Evolutionary conservation across 1,284 basidiomycete genomes (phyloP).

Genomic region (Rhodotorula sp.): DNA sequence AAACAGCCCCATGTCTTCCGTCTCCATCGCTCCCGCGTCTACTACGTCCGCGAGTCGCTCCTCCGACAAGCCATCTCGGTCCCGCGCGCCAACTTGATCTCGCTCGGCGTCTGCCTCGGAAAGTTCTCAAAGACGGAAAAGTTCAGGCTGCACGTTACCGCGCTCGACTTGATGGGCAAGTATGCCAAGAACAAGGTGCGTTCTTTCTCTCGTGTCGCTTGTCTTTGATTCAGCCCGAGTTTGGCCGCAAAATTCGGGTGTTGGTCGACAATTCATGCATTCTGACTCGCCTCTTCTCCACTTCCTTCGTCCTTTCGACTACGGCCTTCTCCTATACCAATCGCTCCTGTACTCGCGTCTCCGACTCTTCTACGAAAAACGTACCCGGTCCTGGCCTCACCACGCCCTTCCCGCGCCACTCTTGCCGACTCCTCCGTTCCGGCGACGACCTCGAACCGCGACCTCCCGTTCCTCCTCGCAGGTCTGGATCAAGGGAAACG

Average conservation of each 20-base stretch:
- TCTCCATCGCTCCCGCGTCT: conserved; percentile 59
- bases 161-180: conserved; percentile 88
- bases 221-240: background rate
- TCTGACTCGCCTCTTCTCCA: background rate
- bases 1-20: conserved; percentile 47
- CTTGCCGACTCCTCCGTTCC: background rate
- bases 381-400: background rate
- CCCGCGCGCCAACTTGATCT: conserved; percentile 86
- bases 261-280: no score
- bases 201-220: background rate
- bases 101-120: conserved; percentile 93
- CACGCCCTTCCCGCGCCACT: background rate
- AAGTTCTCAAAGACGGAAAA: conserved; percentile 98
- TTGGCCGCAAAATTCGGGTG: no score
- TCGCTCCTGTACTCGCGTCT: background rate
- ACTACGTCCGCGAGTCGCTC: conserved; percentile 87
- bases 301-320: background rate
- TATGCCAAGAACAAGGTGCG: conserved; percentile 97
- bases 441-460: background rate
- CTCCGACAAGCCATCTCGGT: conserved; percentile 92
- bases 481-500: conserved; percentile 99
- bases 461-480: conserved; percentile 47
- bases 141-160: conserved; percentile 94
- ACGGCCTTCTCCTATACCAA: background rate
- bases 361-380: background rate